phyloP scores from a whole-genome alignment of 2,329 filamentous ascomycete genomes.

The Exserohilum rostratum region DNA sequence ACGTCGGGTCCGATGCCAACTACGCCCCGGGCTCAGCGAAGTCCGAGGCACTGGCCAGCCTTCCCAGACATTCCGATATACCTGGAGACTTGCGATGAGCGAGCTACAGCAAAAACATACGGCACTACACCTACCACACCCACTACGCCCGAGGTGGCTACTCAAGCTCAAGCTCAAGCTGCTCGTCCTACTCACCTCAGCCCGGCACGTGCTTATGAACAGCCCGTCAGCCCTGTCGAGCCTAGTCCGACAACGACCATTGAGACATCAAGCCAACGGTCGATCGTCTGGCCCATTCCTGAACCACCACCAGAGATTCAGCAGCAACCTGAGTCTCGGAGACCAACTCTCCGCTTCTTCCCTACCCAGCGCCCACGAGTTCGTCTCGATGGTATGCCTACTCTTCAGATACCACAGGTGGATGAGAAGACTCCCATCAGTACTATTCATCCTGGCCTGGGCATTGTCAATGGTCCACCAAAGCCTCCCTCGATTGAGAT shows the following conservation, averaged over 20 bases:
- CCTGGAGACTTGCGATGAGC: constrained; percentile 27
- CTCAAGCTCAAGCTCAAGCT: no score
- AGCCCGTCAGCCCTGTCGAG: background rate
- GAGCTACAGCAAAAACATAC: constrained; percentile 20
- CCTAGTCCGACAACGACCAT: constrained; percentile 28
- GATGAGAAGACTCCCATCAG: background rate
- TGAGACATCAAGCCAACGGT: constrained; percentile 24
- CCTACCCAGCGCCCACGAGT: constrained; percentile 17
- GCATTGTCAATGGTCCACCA: constrained; percentile 3
- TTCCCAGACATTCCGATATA: constrained; percentile 36
- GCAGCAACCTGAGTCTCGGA: background rate
- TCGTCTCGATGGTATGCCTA: constrained; percentile 15
- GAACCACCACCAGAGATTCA: constrained; percentile 26
- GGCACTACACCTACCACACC: constrained; percentile 30
- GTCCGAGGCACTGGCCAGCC: constrained; percentile 24
- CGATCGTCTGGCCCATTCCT: constrained; percentile 26
- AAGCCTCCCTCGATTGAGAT: constrained; percentile 20
- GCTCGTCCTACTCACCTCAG: constrained; percentile 9
- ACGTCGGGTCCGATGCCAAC: constrained; percentile 4
- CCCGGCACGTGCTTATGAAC: background rate
- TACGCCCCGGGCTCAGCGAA: constrained; percentile 9
- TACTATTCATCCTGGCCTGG: constrained; percentile 12
- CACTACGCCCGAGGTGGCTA: constrained; percentile 22
- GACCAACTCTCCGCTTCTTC: constrained; percentile 27
- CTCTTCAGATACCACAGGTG: no score